Percentiles rank a stretch among this genome's conserved stretches.
phyloP scores from a whole-genome alignment of 192 early-diverging fungal species.

The Umbelopsis sp. region DNA sequence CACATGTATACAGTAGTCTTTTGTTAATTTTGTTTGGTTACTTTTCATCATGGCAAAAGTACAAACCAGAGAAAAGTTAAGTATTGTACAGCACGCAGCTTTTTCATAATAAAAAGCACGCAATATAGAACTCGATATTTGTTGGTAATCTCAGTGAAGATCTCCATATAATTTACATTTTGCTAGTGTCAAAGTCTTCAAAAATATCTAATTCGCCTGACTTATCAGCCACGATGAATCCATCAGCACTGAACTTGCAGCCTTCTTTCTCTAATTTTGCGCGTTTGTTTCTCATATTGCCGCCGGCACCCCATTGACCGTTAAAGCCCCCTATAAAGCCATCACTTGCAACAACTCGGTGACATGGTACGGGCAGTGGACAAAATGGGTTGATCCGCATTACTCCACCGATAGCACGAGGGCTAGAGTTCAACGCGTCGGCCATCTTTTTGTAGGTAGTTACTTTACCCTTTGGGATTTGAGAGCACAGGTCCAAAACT shows the following conservation, averaged over 20 bases:
- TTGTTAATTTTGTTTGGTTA: neutral
- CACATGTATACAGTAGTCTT: conserved; percentile 5
- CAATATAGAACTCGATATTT: too few relatives aligned
- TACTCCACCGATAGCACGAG: conserved; percentile 71
- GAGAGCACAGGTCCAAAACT: conserved; percentile 69
- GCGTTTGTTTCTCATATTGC: conserved; percentile 65
- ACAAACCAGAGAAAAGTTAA: too few relatives aligned
- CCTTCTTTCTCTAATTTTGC: conserved; percentile 71
- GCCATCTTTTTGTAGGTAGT: conserved; percentile 72
- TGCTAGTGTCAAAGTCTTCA: conserved; percentile 44
- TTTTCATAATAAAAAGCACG: too few relatives aligned
- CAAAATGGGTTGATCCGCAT: conserved; percentile 70
- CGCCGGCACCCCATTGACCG: conserved; percentile 64
- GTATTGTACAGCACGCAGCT: too few relatives aligned
- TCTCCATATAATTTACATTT: neutral
- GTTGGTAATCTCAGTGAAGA: too few relatives aligned
- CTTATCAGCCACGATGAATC: conserved; percentile 41
- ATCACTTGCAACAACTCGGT: conserved; percentile 66
- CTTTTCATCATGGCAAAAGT: too few relatives aligned
- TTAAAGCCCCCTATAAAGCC: conserved; percentile 70
- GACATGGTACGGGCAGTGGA: conserved; percentile 72
- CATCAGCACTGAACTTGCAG: conserved; percentile 59
- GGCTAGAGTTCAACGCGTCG: conserved; percentile 59
- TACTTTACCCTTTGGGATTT: conserved; percentile 66
- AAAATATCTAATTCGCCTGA: conserved; percentile 55